Base-by-base conservation (phyloP, 2,329 filamentous ascomycete genomes). In the Ascocoryne sarcoides region DNA sequence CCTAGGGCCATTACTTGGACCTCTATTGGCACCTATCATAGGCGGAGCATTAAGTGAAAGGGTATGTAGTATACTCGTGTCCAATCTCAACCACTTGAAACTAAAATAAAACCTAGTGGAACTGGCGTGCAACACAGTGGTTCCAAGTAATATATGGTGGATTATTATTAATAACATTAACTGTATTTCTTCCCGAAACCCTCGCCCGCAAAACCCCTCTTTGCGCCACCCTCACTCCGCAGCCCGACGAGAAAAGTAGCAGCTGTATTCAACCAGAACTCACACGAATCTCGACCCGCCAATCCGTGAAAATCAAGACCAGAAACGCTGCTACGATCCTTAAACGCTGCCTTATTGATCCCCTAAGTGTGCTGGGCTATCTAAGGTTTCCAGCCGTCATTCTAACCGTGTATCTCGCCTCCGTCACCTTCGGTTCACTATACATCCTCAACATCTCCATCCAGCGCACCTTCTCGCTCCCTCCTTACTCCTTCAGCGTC, bases 381-480 rank as follows among this genome's bases (percentile, higher is more conserved):
- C 71, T 93, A 10, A 78, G 79, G 10, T 87, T 84, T 56, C 82
- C 83, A 0, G 73, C 85, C 1, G 82, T 92, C 2, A 63, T 80
- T 4, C 65, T 89, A 37, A 84, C 79, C 0, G 84, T 92, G 10
- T 77, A 79, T 58, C 82, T 84, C 51, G 81, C 83, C 7, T 75
- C 78, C 46, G 75, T 90, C 49, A 80, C 84, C 4, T 92, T 90
- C 57, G 80, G 79, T 21, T 70, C 76, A 1, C 71, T 92, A 5
- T 92, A 85, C 60, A 65, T 90, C 10, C 70, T 87, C 53, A 92
- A 90, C 60, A 81, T 92, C 53, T 79, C 79, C 40, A 68, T 90
- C 33, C 79, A 90, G 60, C 66, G 79, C 39, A 79, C 75, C 8
- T 90, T 89, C 59, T 73, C 73, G 4, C 56, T 57, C 4, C 51